Percentiles rank a stretch among this genome's conserved stretches.
These are phyloP conservation scores for Rhizopus arrhizus DNA, from an alignment of 371 early-diverging fungal genomes.

Conservation along the genomic window DNA sequence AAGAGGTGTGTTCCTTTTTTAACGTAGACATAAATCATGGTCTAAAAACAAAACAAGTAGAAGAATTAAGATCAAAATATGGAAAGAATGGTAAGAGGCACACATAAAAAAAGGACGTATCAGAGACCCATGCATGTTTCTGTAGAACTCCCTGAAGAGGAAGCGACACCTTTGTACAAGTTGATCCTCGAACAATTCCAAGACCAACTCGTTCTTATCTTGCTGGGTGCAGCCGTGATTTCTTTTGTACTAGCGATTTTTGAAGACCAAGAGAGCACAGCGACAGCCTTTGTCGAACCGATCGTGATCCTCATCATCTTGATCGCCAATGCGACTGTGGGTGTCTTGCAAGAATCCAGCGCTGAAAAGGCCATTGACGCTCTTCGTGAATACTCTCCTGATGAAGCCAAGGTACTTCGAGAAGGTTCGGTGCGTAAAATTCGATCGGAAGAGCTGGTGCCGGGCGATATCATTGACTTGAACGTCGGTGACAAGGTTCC, in stretches of 20 bases:
- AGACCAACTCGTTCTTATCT: constrained; percentile 95
- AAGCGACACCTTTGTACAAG: constrained; percentile 88
- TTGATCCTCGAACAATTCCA: constrained; percentile 95
- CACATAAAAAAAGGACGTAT: neutral
- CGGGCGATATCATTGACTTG: constrained; percentile 94
- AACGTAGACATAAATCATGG: constrained; percentile 63
- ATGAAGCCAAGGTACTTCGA: constrained; percentile 90
- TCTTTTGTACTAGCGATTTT: constrained; percentile 92
- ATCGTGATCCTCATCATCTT: constrained; percentile 94
- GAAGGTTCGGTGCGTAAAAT: constrained; percentile 71
- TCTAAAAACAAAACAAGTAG: constrained; percentile 61
- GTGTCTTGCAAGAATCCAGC: constrained; percentile 94
- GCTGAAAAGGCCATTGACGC: constrained; percentile 98
- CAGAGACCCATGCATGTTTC: constrained; percentile 40
- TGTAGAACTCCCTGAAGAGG: constrained; percentile 78
- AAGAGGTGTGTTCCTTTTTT: constrained; percentile 70
- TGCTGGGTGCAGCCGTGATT: constrained; percentile 87
- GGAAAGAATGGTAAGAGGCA: constrained; percentile 75
- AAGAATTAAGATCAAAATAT: constrained; percentile 56
- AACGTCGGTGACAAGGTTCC: constrained; percentile 95
- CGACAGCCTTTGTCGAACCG: constrained; percentile 95
- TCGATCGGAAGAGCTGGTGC: constrained; percentile 83
- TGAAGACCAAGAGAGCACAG: constrained; percentile 67
- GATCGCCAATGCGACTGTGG: constrained; percentile 96
- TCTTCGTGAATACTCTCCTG: constrained; percentile 91